Conservation (phyloP, 805 yeast species). For the Torulaspora quercuum region DNA sequence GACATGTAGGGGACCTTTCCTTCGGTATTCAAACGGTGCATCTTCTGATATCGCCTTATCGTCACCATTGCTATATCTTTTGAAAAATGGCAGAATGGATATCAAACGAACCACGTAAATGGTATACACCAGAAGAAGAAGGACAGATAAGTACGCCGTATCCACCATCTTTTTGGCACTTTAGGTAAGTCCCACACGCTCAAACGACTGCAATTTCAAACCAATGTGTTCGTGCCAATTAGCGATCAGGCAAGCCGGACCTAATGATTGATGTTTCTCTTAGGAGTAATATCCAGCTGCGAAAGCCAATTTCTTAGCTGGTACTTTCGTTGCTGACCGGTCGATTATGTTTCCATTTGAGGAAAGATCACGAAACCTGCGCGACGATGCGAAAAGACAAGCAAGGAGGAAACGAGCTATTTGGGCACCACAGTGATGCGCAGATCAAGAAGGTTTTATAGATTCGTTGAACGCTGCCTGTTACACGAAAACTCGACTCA, state of each 20-base stretch:
- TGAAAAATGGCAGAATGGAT: conserved; percentile 23
- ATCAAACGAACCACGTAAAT: conserved; percentile 18
- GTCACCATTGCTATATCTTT: conserved; percentile 4
- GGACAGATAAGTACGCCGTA: conserved; percentile 5
- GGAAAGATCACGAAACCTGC: conserved; percentile 5
- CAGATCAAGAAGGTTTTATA: too few species aligned
- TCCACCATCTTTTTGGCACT: not conserved
- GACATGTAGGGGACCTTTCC: conserved; percentile 28
- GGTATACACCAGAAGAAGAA: conserved; percentile 12
- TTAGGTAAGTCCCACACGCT: too few species aligned
- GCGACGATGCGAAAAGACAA: conserved; percentile 5
- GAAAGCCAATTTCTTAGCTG: conserved; percentile 2
- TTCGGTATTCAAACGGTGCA: not conserved
- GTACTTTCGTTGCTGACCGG: not conserved
- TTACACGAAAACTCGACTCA: conserved; percentile 1
- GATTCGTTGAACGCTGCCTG: too few species aligned
- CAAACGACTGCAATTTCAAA: too few species aligned
- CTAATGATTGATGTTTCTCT: too few species aligned
- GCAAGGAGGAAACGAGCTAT: not conserved
- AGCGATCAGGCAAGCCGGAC: too few species aligned
- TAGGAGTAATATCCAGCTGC: too few species aligned
- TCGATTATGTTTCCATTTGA: conserved; percentile 2
- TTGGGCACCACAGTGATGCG: too few species aligned
- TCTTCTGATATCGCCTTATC: not conserved
- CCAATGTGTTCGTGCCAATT: too few species aligned